Evolutionary conservation across 2,329 filamentous ascomycete genomes (phyloP), one percentile per base, ranked within the genome.

Genomic region (Penicillium rolfsii): DNA sequence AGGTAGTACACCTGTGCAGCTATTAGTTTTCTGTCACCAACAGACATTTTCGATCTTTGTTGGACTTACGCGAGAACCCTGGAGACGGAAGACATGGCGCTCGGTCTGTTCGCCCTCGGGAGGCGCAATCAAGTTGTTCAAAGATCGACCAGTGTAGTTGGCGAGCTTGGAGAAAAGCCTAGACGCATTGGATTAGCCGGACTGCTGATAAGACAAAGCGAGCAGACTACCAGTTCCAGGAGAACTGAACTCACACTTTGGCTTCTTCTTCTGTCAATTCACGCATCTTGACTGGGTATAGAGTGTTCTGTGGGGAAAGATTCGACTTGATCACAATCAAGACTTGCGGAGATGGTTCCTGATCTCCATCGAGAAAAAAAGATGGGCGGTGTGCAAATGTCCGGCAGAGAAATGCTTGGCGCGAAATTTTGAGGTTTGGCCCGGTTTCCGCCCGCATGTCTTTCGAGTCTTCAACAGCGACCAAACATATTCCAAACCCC

Each of bases 61-160:
- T n/a, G 46, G 7, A 52, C 48, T 24, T 58, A 58, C 91, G 65
- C 93, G 87, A 71, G 87, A 88, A 68, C 90, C 87, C 75, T 94
- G 88, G 57, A 96, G 83, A 58, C 92, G 89, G 78, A 97, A 96
- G 64, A 96, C 91, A 78, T 91, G 89, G 72, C 91, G 88, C 77
- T 95, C 91, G 63, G 88, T 85, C 78, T 90, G 73, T 33, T 85
- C 83, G 64, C 88, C 85, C 70, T 85, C 86, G 63, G 90, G 81
- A 9, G 90, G 89, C 52, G 89, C 87, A 70, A 94, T 92, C 68
- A 97, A 86, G 77, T 92, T 88, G 78, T 93, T 94, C 69, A 97
- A 85, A 19, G 91, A 93, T 71, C 86, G 87, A 68, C 93, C 93
- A 26, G 91, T 95, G 82, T 98, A 99, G 77, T 93, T 91, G 60